Base-by-base conservation (phyloP, 2,329 filamentous ascomycete genomes). In the Passalora sequoiae region DNA sequence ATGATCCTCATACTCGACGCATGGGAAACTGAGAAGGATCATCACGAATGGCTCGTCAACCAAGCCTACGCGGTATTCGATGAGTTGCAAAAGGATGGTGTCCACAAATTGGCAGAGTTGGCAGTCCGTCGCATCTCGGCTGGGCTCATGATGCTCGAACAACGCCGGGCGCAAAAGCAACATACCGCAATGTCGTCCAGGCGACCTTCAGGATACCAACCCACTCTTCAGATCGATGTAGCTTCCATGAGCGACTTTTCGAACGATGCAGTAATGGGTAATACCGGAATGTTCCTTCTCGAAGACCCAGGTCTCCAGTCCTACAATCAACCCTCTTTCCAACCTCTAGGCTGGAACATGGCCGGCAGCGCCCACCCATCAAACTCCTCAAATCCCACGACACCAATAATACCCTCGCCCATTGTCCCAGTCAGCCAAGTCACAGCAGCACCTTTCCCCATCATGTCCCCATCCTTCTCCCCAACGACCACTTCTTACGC, bases 1-100 rank as follows among this genome's bases (percentile, higher is more conserved):
- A 73, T 73, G 69, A 69, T 75, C 16, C 54, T 75, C 5, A 59
- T 73, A 1, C 59, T 72, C 2, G 69, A 73, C 38, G 68, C 68
- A 6, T 60, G 71, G 46, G 70, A 73, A 53, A 66, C 65, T 1
- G 60, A 60, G 13, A 61, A 66, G 29, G 53, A 61, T 13, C 58
- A 59, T n/a, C 60, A 65, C 13, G 51, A 69, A 12, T 59, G 58
- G 33, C 63, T 66, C 30, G 64, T 70, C 4, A 62, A 71, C 46
- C 59, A 66, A 35, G 66, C 65, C 4, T 70, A 64, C 39, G 61
- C 53, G 4, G 60, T 71, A 4, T 74, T 74, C 50, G 49, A 58
- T 6, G 61, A 69, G 21, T 59, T 74, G 21, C 57, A 70, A 32
- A 58, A 61, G 12, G 63, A 69, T 3, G 61, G 63, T 4, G 64